phyloP scores from a whole-genome alignment of 495 filamentous ascomycete species.

The Geopyxis carbonaria region DNA sequence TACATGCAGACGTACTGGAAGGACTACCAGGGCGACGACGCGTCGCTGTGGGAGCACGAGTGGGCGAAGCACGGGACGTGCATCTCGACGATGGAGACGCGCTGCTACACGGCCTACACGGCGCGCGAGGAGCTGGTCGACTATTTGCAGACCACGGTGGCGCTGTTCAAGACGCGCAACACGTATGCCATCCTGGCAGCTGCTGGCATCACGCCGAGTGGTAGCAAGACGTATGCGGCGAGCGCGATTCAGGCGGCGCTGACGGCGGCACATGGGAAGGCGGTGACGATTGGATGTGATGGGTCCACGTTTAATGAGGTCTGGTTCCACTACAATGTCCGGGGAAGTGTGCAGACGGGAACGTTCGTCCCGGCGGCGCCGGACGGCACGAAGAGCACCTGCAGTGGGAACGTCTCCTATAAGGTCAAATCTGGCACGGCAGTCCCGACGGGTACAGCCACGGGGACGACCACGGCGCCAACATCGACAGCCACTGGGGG shows the following conservation, averaged over 20 bases:
- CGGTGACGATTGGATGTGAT: constrained; percentile 53
- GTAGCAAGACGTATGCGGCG: constrained; percentile 44
- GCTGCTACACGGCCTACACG: constrained; percentile 54
- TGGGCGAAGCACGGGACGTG: constrained; percentile 76
- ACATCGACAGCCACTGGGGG: constrained; percentile 21
- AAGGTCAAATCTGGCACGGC: constrained; percentile 38
- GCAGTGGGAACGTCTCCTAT: constrained; percentile 47
- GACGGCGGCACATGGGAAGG: constrained; percentile 42
- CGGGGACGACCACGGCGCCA: constrained; percentile 16
- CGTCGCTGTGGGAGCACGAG: constrained; percentile 66
- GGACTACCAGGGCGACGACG: constrained; percentile 44
- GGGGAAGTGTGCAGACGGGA: constrained; percentile 60
- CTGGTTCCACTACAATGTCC: constrained; percentile 73
- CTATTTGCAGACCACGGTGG: constrained; percentile 42
- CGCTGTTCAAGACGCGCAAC: constrained; percentile 45
- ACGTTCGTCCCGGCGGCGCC: constrained; percentile 49
- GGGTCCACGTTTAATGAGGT: constrained; percentile 50
- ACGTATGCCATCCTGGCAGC: constrained; percentile 46
- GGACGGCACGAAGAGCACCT: constrained; percentile 46
- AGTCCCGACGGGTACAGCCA: constrained; percentile 26
- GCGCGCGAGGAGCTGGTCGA: constrained; percentile 42
- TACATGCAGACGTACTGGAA: constrained; percentile 75
- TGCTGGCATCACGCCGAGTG: constrained; percentile 47
- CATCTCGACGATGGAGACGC: constrained; percentile 40
- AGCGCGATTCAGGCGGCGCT: constrained; percentile 47